Evolutionary conservation across 1,284 basidiomycete species (phyloP), one percentile per base, ranked within the genome.

Genomic region (Puccinia triticina): DNA sequence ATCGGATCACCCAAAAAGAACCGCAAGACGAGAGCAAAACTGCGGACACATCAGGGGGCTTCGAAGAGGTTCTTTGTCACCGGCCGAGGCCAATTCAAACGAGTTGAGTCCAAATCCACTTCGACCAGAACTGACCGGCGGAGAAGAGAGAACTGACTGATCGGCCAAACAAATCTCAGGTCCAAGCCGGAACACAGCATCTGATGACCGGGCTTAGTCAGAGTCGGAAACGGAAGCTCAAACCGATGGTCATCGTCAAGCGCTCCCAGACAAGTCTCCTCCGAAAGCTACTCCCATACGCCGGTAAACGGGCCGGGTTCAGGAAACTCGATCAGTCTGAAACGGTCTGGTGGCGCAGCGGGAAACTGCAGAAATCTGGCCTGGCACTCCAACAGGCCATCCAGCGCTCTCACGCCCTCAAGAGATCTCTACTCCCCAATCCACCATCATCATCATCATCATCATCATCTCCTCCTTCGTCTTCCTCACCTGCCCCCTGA

Each of bases 51-150:
- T 59, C 79, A 81, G 34, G 79, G 79, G n/a, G 79, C 79, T 5
- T n/a, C 50, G 0, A 81, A 81, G 37, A 55, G 71, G 12, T 81
- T 81, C 71, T 81, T 81, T 29, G 69, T 81, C 1, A 74, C 79
- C 11, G 79, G 79, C 12, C 11, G 67, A 53, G 79, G 79, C 61
- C 79, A 81, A 81, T 81, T 81, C 46, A 81, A 81, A 74, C 23
- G 79, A 50, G 79, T 74, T 67, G 59, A 77, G 59, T 69, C 16
- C n/a, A n/a, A n/a, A n/a, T n/a, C 21, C 23, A 48, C 12, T 57
- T 7, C 16, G 16, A 43, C 34, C n/a, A 14, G n/a, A n/a, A n/a
- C n/a, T n/a, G n/a, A 26, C 29, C 23, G 50, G 23, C 23, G 5
- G 14, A 50, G 26, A 61, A 26, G 12, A 61, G 12, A 26, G 32